Conservation (phyloP, 345 rosid genomes). For the Passiflora organensis region DNA sequence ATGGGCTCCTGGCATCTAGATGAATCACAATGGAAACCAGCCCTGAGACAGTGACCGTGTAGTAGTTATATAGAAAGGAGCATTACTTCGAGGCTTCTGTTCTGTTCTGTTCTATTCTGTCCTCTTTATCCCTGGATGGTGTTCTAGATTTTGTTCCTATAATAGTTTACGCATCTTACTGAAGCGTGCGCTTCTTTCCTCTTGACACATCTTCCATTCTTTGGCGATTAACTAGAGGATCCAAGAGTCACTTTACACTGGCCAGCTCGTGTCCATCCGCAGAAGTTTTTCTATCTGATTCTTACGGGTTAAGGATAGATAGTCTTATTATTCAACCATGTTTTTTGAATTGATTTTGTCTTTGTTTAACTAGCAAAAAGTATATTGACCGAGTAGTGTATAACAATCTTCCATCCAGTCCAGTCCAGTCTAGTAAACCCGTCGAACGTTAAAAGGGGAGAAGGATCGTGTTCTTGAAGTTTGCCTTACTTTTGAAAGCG, state of each 20-base stretch:
- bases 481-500: not conserved
- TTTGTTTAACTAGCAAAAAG: too few species aligned
- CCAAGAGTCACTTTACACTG: not conserved
- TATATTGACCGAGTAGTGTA: too few species aligned
- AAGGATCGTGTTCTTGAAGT: constrained; percentile 7
- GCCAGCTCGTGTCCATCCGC: not conserved
- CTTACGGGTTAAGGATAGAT: too few species aligned
- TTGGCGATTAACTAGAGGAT: not conserved
- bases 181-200: too few species aligned
- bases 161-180: not conserved
- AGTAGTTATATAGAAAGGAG: constrained; percentile 8
- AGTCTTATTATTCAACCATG: too few species aligned
- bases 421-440: too few species aligned
- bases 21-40: constrained; percentile 7
- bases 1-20: constrained; percentile 2
- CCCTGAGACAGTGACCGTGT: constrained; percentile 1
- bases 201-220: too few species aligned
- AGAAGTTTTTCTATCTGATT: not conserved
- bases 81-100: not conserved
- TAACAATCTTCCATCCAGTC: too few species aligned
- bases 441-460: not conserved
- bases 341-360: too few species aligned
- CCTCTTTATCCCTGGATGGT: not conserved
- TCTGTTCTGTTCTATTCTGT: not conserved
- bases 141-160: constrained; percentile 1